Evolutionary conservation across 2,329 filamentous ascomycete genomes (phyloP).

Genomic region (Fusarium newnesense): DNA sequence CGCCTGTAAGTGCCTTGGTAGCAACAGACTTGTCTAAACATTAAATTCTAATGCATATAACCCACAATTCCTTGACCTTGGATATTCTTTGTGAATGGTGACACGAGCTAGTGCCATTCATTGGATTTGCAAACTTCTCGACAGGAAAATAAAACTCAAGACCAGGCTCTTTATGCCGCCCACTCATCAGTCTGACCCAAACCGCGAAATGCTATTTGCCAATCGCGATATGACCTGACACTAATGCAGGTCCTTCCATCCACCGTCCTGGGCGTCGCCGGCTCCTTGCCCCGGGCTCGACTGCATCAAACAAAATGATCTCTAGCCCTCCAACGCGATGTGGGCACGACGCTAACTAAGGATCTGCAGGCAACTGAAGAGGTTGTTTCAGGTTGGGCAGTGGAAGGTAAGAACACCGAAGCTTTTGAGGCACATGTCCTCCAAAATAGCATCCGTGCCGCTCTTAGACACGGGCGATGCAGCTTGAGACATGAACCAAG

Average conservation of each 20-base stretch:
- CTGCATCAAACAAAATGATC: constrained; percentile 36
- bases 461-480: constrained; percentile 11
- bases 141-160: neutral
- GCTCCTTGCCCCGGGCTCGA: constrained; percentile 30
- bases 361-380: constrained; percentile 40
- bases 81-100: neutral
- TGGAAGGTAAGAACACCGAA: constrained; percentile 18
- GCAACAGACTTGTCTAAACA: neutral
- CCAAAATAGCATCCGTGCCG: constrained; percentile 19
- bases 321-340: constrained; percentile 25
- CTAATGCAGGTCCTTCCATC: constrained; percentile 44
- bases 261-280: constrained; percentile 37
- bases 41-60: neutral
- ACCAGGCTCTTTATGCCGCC: neutral
- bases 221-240: constrained; percentile 35
- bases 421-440: constrained; percentile 9
- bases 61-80: neutral
- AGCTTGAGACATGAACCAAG: constrained; percentile 2
- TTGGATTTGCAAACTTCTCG: neutral
- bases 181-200: constrained; percentile 10
- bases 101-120: neutral
- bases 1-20: neutral
- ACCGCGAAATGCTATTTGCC: constrained; percentile 31
- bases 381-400: constrained; percentile 42
- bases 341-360: constrained; percentile 33